Evolutionary conservation across 2,329 filamentous ascomycete species (phyloP), one percentile per base, ranked within the genome.

Genomic region (Fusarium succisae): DNA sequence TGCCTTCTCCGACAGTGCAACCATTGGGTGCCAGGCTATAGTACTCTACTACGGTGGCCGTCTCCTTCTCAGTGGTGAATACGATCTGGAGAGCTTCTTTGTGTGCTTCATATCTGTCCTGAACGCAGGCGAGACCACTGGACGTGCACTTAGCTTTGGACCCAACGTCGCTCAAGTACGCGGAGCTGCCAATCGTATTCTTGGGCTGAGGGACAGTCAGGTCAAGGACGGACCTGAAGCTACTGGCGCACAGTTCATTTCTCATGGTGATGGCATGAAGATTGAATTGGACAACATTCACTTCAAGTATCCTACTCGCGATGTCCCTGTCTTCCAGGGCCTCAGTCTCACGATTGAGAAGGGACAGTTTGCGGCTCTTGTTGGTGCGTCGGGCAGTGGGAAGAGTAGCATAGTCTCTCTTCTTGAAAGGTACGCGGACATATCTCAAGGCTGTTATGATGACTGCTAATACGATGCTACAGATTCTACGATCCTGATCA

Each of bases 331-430:
- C 43, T 91, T 91, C 80, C 85, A 84, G 45, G 87, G 88, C 1
- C 82, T 94, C 62, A 91, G 87, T 77, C 83, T 94, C 63, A 89
- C 86, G 6, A 89, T 94, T 58, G 85, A 90, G 73, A 90, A 90
- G 72, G 92, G 91, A 9, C 90, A 93, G 77, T 94, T 93, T 75
- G 91, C 88, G 0, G 92, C 91, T 2, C 84, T 94, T 2, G 92
- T 94, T 6, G 92, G 92, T 3, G 87, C 91, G 1, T 92, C 90
- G 1, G 92, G 92, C 1, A 92, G 91, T 65, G 92, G 92, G 38
- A 94, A 95, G 83, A 92, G 91, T 1, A 94, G 90, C 22, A 90
- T 94, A 37, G 89, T 96, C 38, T 86, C 87, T 61, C 82, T 92
- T 1, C 81, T 92, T 3, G 90, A 92, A 81, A 87, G 79, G 75